These are phyloP conservation scores for Trichoderma brevicompactum DNA, from an alignment of 2,329 filamentous ascomycete genomes.

Conservation along the genomic window DNA sequence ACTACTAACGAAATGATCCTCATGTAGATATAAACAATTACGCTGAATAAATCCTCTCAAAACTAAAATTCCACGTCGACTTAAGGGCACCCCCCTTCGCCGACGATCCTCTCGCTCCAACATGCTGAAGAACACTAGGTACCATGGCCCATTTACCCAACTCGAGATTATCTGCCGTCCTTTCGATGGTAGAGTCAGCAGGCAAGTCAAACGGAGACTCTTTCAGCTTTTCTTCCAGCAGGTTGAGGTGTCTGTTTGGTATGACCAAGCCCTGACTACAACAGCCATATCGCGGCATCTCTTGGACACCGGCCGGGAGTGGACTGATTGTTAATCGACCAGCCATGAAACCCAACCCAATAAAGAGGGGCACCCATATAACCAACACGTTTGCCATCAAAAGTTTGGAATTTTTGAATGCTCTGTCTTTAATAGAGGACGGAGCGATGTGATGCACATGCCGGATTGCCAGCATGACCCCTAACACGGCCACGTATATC, in stretches of 20 bases:
- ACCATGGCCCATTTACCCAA: slow-evolving; percentile 42
- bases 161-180: slow-evolving; percentile 34
- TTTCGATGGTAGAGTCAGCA: slow-evolving; percentile 41
- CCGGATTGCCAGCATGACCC: slow-evolving; percentile 30
- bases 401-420: slow-evolving; percentile 20
- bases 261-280: slow-evolving; percentile 44
- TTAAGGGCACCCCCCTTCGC: slow-evolving; percentile 35
- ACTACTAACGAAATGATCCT: background rate
- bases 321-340: slow-evolving; percentile 38
- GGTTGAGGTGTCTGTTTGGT: slow-evolving; percentile 35
- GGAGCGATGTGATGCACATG: slow-evolving; percentile 1
- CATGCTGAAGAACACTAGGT: slow-evolving; percentile 42
- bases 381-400: slow-evolving; percentile 26
- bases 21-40: background rate
- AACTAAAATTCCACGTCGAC: slow-evolving; percentile 41
- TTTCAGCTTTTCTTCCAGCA: slow-evolving; percentile 32
- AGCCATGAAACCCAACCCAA: slow-evolving; percentile 38
- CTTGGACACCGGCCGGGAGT: slow-evolving; percentile 35
- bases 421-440: background rate
- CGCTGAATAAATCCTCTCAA: slow-evolving; percentile 33
- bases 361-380: slow-evolving; percentile 36
- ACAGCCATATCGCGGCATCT: slow-evolving; percentile 44
- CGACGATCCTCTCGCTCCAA: slow-evolving; percentile 39
- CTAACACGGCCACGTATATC: slow-evolving; percentile 31
- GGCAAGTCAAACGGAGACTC: slow-evolving; percentile 34